A percentile compares a stretch with the other conserved stretches of the same genome.
Conservation (phyloP, 371 early-diverging fungal species). For the Fennellomyces sp. region DNA sequence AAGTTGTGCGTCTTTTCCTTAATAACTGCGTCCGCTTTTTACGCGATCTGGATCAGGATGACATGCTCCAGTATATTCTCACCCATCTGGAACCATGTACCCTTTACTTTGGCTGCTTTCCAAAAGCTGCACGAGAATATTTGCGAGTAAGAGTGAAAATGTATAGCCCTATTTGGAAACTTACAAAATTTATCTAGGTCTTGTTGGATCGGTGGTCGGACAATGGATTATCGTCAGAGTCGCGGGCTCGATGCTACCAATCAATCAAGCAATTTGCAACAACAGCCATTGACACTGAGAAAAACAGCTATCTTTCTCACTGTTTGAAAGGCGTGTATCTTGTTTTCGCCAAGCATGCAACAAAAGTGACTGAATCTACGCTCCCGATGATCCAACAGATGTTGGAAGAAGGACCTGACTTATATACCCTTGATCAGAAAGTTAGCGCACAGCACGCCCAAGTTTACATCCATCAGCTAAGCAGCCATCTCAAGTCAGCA, state of each 20-base stretch:
- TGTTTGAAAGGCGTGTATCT: constrained; percentile 77
- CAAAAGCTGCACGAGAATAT: constrained; percentile 79
- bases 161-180: background rate
- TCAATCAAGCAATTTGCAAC: constrained; percentile 33
- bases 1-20: constrained; percentile 78
- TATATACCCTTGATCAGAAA: constrained; percentile 74
- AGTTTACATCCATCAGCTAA: constrained; percentile 88
- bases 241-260: constrained; percentile 59
- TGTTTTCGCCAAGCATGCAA: constrained; percentile 76
- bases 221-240: constrained; percentile 65
- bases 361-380: constrained; percentile 73
- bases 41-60: constrained; percentile 76
- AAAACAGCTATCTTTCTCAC: constrained; percentile 43
- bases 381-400: constrained; percentile 80
- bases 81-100: constrained; percentile 74
- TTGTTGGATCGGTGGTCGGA: constrained; percentile 67
- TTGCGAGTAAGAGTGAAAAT: constrained; percentile 57
- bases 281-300: constrained; percentile 34
- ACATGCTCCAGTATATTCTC: constrained; percentile 78
- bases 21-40: constrained; percentile 74
- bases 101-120: constrained; percentile 82
- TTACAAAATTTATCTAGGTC: constrained; percentile 23
- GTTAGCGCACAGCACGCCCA: constrained; percentile 86
- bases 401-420: constrained; percentile 85
- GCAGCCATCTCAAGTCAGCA: constrained; percentile 85